Percentiles rank a stretch among this genome's conserved stretches.
These are phyloP conservation scores for Botrytis elliptica DNA, from an alignment of 2,329 filamentous ascomycete species.

Conservation along the genomic window DNA sequence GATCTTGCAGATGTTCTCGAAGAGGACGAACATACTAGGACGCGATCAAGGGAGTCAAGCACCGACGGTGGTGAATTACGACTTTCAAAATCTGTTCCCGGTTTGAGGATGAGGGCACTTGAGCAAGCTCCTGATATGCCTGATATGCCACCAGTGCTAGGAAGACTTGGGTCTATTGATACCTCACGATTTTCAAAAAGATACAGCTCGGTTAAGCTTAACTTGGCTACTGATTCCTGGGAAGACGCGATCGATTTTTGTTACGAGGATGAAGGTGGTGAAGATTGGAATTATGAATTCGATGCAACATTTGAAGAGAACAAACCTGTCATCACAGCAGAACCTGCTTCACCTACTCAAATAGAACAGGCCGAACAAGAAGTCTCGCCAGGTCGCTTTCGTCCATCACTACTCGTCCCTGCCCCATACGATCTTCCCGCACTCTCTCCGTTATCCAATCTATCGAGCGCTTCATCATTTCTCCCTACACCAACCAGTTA, in stretches of 20 bases:
- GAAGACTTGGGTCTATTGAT: constrained; percentile 7
- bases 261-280: constrained; percentile 67
- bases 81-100: constrained; percentile 36
- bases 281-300: constrained; percentile 66
- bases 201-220: not conserved
- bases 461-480: constrained; percentile 30
- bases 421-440: constrained; percentile 35
- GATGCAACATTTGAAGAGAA: constrained; percentile 55
- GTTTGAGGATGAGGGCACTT: constrained; percentile 40
- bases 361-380: constrained; percentile 28
- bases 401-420: constrained; percentile 36
- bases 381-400: constrained; percentile 33
- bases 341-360: constrained; percentile 35
- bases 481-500: constrained; percentile 29
- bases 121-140: constrained; percentile 18
- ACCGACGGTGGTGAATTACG: constrained; percentile 33
- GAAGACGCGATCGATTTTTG: constrained; percentile 70
- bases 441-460: constrained; percentile 36
- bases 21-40: constrained; percentile 48
- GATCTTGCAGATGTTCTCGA: constrained; percentile 60
- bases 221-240: constrained; percentile 48
- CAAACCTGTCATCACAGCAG: constrained; percentile 29
- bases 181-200: constrained; percentile 1
- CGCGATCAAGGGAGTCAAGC: constrained; percentile 33
- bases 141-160: constrained; percentile 12